Evolutionary conservation across 768 basidiomycete species (phyloP), one percentile per base, ranked within the genome.

Genomic region (Rubroboletus pulcherrimus): DNA sequence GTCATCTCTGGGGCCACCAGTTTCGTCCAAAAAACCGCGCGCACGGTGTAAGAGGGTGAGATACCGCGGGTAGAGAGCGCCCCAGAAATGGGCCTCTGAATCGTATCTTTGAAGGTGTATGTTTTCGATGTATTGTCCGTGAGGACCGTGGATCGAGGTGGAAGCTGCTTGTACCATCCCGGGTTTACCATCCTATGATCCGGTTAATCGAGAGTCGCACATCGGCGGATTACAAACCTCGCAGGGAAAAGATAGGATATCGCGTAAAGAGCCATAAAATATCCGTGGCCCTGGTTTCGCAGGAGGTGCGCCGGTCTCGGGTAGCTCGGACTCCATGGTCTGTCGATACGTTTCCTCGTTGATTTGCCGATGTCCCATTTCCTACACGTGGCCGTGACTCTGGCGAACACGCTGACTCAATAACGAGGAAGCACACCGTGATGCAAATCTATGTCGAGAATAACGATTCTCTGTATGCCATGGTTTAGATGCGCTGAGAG

Each of bases 341-440:
- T 85, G 80, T 14, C 84, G 80, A 68, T 92, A 86, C 0, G 88
- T 83, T 59, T 93, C 91, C 64, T 91, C 91, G 60, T 98, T 98
- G 54, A 98, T 87, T 52, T 89, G 85, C 91, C 93, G n/a, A 96
- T 0, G 96, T 98, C 2, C 96, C 95, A 66, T 97, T 96, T 2
- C 94, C 93, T 90, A 72, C 37, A 53, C 11, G 8, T 15, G 21
- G 46, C 2, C 0, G 5, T 62, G 30, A 45, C 14, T 39, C 31
- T 12, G 26, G 19, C n/a, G 17, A 42, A 53, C 19, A 39, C 7
- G 7, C 26, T 15, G 1, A 21, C n/a, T 24, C 17, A 12, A n/a
- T 49, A 41, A 33, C 19, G 7, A 49, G 15, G 15, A 33, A 35
- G 24, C 48, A 9, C n/a, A 69, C 68, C 68, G 19, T 71, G 68